Conservation (phyloP, 129 eudicot species). For the Daucus carota region DH1_v3.0 NC_030383.2:46816001-46816500, state of each 20-base stretch:
- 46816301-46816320: background rate
- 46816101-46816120: background rate
- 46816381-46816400: no score
- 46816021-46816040: slow-evolving; percentile 47
- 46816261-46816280: background rate
- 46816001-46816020: slow-evolving; percentile 73
- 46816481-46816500: no score
- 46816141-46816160: slow-evolving; percentile 40
- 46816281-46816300: background rate
- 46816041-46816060: slow-evolving; percentile 35
- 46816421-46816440: no score
- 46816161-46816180: slow-evolving; percentile 54
- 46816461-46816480: no score
- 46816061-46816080: slow-evolving; percentile 12
- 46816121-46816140: slow-evolving; percentile 22
- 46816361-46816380: no score
- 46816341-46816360: no score
- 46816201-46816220: background rate
- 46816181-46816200: slow-evolving; percentile 49
- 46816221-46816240: background rate
- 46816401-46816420: no score
- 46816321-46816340: background rate
- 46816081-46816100: background rate
- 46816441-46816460: no score
- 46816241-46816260: background rate